Evolutionary conservation across 2,329 filamentous ascomycete species (phyloP).

Genomic region (Colletotrichum sp.): DNA sequence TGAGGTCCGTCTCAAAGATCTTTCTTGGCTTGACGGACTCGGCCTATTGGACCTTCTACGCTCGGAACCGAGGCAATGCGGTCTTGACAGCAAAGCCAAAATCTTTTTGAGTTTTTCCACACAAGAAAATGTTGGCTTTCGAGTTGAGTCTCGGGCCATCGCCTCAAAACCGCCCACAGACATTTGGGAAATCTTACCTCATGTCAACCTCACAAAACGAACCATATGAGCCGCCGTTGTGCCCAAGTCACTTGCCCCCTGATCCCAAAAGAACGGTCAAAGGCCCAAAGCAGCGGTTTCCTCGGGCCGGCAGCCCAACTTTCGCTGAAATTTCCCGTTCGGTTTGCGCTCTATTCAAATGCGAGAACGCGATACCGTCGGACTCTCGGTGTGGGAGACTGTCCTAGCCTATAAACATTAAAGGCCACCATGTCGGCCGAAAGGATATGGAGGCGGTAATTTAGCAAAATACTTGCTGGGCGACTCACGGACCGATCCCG

Average conservation of each 20-base stretch:
- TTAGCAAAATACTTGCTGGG: background rate
- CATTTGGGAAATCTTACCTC: background rate
- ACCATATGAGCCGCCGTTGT: background rate
- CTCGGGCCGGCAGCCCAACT: background rate
- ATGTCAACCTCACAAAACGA: background rate
- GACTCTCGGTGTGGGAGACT: background rate
- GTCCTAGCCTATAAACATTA: background rate
- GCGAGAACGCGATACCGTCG: background rate
- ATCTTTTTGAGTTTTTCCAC: background rate
- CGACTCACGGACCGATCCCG: background rate
- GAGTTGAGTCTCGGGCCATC: background rate
- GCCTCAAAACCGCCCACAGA: slow-evolving; percentile 3
- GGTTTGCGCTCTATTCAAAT: background rate
- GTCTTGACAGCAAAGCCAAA: background rate
- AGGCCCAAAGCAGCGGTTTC: background rate
- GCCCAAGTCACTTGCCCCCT: background rate
- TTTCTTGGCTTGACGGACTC: background rate
- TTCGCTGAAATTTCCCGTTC: background rate
- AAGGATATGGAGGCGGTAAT: background rate
- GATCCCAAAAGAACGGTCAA: background rate
- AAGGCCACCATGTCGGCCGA: background rate
- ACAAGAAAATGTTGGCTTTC: background rate
- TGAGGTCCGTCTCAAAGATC: background rate
- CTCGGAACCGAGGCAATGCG: background rate
- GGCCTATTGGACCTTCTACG: background rate